A percentile compares a stretch with the other conserved stretches of the same genome.
Conservation (phyloP, 176 grass and related monocot genomes). For the Typha latifolia region DNA sequence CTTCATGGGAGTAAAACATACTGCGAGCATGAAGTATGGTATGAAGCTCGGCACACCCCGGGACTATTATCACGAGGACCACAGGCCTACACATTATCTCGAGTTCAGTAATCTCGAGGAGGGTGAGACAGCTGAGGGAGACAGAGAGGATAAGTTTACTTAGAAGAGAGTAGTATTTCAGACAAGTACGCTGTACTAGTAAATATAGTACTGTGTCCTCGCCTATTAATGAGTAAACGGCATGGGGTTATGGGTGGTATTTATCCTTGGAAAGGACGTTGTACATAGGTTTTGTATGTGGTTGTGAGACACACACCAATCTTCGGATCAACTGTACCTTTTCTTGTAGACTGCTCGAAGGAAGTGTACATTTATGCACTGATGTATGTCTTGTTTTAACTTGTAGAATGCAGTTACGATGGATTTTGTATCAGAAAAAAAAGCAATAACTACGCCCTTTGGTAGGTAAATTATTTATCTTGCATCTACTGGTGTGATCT, state of each 20-base stretch:
- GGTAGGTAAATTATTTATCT: too few relatives aligned
- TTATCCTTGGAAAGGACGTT: background rate
- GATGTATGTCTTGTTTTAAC: too few relatives aligned
- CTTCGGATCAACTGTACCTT: background rate
- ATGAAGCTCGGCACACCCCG: constrained; percentile 73
- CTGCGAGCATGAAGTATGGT: constrained; percentile 67
- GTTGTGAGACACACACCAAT: background rate
- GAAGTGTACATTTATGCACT: too few relatives aligned
- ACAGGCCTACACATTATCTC: constrained; percentile 81
- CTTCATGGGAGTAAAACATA: constrained; percentile 98
- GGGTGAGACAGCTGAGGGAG: constrained; percentile 56
- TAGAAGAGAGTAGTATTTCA: constrained; percentile 11
- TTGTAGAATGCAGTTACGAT: too few relatives aligned
- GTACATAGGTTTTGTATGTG: background rate
- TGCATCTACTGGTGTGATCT: too few relatives aligned
- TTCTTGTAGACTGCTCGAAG: background rate
- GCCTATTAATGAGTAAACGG: background rate
- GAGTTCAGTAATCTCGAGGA: constrained; percentile 96
- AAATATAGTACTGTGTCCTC: background rate
- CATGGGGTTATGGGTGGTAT: background rate
- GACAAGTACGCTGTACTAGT: background rate
- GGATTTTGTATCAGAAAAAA: too few relatives aligned
- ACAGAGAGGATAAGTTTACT: constrained; percentile 76
- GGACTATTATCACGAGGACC: constrained; percentile 90
- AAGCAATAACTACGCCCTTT: too few relatives aligned